Conservation (phyloP, 495 filamentous ascomycete species). For the Chlorociboria aeruginascens region DNA sequence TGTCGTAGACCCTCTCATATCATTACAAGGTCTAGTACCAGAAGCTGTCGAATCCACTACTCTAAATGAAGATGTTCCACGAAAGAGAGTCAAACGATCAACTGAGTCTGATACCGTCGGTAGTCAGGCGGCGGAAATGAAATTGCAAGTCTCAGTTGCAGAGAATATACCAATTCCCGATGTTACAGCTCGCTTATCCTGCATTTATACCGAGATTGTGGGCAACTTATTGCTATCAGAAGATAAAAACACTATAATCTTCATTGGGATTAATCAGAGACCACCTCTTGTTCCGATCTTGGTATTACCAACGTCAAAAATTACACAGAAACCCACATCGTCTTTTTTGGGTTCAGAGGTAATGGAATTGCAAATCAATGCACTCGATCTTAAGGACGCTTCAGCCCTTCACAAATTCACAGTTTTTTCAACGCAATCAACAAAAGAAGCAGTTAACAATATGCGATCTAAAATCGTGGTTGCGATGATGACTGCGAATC, state of each 20-base stretch:
- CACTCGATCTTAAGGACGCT: background rate
- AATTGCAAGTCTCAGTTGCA: background rate
- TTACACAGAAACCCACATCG: slow-evolving; percentile 6
- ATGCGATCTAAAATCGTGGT: slow-evolving; percentile 15
- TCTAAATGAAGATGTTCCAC: background rate
- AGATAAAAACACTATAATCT: slow-evolving; percentile 7
- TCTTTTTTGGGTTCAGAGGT: slow-evolving; percentile 11
- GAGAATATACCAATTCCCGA: background rate
- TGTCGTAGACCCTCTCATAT: too few relatives aligned
- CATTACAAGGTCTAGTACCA: background rate
- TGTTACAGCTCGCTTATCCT: slow-evolving; percentile 1
- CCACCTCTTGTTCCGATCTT: slow-evolving; percentile 2
- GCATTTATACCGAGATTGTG: background rate
- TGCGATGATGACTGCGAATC: background rate
- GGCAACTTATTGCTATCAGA: slow-evolving; percentile 13
- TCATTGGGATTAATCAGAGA: background rate
- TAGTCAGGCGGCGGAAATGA: background rate
- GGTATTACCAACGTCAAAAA: background rate
- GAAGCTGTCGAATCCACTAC: background rate
- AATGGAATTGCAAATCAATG: slow-evolving; percentile 14
- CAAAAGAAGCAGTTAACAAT: background rate
- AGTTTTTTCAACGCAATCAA: background rate
- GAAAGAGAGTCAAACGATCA: background rate
- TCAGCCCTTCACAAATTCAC: slow-evolving; percentile 6
- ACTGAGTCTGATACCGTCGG: background rate